Base-by-base conservation (phyloP, 1,139 yeast species). In the Lipomyces yarrowii region DNA sequence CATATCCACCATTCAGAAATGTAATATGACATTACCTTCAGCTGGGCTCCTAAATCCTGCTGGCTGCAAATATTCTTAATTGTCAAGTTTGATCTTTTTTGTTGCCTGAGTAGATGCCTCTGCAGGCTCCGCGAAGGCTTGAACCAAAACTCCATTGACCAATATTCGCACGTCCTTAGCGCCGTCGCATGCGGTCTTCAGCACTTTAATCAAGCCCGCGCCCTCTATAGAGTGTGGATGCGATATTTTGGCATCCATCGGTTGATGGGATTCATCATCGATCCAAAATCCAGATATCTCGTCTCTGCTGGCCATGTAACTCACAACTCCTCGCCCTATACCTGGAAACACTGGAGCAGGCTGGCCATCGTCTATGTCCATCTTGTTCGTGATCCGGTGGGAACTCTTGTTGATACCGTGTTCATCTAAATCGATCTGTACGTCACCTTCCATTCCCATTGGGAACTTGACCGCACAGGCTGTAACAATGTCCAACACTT, bases 401-500 rank as follows among this genome's bases (percentile, higher is more conserved):
- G 4, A 35, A 55, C 11, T n/a, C 26, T 55, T 18, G 15, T 55
- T 23, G 21, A 21, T 15, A 4, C 26, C 39, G 10, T 39, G 30
- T 33, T 54, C 57, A 35, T 64, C 67, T 11, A 61, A 32, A 54
- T 62, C 64, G 23, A 64, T 52, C n/a, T 58, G 35, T 4, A 35
- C 64, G 71, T 51, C 32, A 15, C 35, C 52, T 42, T 37, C 51
- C 52, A 52, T 39, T 2, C 53, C 30, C 15, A 61, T 39, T n/a
- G 60, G 51, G 32, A 63, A 55, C 51, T 57, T 64, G 57, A 64
- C 67, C 11, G 65, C 63, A 33, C 68, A 60, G 5, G 63, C 86
- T 4, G 93, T 85, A 1, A 92, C 92, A 63, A 93, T 79, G 75
- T 92, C 97, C 66, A 85, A 81, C 33, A 91, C 77, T 72, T 91